phyloP scores from a whole-genome alignment of 2,329 filamentous ascomycete species.

The Colletotrichum nymphaeae region DNA sequence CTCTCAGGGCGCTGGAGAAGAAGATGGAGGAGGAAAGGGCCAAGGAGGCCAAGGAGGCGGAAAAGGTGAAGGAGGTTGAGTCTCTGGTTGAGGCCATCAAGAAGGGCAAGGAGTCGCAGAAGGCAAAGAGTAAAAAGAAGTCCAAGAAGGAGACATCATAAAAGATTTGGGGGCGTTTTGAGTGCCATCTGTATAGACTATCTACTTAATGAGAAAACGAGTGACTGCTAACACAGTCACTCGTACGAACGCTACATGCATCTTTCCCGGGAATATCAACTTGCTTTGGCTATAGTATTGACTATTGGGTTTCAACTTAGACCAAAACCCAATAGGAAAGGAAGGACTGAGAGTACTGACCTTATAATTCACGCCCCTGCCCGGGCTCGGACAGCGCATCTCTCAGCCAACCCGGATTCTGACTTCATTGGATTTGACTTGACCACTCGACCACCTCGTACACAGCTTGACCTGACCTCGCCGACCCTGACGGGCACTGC shows the following conservation, averaged over 20 bases:
- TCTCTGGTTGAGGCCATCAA: constrained; percentile 58
- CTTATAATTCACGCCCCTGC: too few relatives aligned
- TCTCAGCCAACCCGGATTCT: too few relatives aligned
- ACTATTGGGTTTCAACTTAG: background rate
- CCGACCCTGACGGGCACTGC: too few relatives aligned
- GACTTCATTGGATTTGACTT: too few relatives aligned
- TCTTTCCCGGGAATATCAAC: too few relatives aligned
- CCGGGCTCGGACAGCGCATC: too few relatives aligned
- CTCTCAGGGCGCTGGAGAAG: constrained; percentile 59
- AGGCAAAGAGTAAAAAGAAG: constrained; percentile 43
- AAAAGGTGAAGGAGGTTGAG: constrained; percentile 47
- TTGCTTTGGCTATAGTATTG: background rate
- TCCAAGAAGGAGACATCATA: constrained; percentile 41
- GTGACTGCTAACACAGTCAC: background rate
- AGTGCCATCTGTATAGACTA: background rate
- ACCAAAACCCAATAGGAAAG: too few relatives aligned
- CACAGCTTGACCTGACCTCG: too few relatives aligned
- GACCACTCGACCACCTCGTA: too few relatives aligned
- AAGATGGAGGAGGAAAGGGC: constrained; percentile 47
- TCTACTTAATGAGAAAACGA: background rate
- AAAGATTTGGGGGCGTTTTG: background rate
- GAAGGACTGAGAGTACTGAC: too few relatives aligned
- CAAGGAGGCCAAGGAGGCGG: constrained; percentile 45
- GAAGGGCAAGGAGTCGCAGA: constrained; percentile 42
- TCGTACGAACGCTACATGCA: too few relatives aligned